Conservation (phyloP, 2,329 filamentous ascomycete genomes). For the Cladosporium sp. region DNA sequence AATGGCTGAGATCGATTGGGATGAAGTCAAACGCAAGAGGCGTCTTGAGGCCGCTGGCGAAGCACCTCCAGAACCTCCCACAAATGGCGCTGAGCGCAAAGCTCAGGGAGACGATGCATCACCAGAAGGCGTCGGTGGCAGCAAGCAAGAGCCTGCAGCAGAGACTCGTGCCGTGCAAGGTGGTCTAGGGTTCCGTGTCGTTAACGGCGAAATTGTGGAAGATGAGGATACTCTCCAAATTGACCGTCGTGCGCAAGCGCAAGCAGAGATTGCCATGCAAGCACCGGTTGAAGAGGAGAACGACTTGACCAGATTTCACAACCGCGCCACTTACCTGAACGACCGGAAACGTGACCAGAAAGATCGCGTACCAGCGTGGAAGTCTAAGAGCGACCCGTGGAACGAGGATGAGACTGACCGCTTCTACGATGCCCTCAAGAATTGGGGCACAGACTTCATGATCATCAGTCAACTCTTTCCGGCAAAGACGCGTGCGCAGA, state of each 20-base stretch:
- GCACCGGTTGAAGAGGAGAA: constrained; percentile 63
- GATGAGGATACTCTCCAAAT: constrained; percentile 65
- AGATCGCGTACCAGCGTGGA: constrained; percentile 39
- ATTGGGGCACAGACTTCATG: constrained; percentile 80
- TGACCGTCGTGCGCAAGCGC: constrained; percentile 63
- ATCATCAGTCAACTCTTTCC: constrained; percentile 76
- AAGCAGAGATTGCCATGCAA: constrained; percentile 51
- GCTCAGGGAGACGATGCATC: constrained; percentile 9
- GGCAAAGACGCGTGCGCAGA: constrained; percentile 64
- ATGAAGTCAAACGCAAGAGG: constrained; percentile 42
- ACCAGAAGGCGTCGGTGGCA: background rate
- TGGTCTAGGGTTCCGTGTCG: constrained; percentile 48
- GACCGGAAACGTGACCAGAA: constrained; percentile 47
- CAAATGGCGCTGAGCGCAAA: background rate
- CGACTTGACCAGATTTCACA: constrained; percentile 70
- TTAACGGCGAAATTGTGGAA: constrained; percentile 69
- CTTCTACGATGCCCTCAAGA: constrained; percentile 70
- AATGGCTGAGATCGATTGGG: constrained; percentile 63
- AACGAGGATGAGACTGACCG: constrained; percentile 64
- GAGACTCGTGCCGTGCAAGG: constrained; percentile 10
- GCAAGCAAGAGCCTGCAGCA: constrained; percentile 7
- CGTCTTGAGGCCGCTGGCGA: constrained; percentile 32
- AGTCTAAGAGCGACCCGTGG: constrained; percentile 62
- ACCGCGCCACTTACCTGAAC: constrained; percentile 65
- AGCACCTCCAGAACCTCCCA: background rate